These are phyloP conservation scores for Botrytis pseudocinerea DNA, from an alignment of 2,329 filamentous ascomycete genomes.

Conservation along the genomic window DNA sequence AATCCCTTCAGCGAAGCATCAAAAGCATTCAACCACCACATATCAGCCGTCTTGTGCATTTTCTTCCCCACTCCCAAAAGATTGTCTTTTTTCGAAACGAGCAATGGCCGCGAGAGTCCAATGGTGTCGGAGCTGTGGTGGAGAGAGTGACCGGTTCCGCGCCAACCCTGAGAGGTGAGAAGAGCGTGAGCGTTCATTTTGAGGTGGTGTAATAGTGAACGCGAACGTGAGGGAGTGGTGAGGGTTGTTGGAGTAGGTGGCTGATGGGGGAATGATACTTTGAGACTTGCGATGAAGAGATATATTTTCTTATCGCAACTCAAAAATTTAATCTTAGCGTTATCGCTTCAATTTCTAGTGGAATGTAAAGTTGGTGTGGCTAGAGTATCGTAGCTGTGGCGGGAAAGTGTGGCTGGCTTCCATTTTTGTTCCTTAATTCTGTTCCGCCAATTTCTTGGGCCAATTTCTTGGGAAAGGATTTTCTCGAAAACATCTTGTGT, in stretches of 20 bases:
- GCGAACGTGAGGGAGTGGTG: neutral
- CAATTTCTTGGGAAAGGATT: neutral
- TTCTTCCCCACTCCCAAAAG: constrained; percentile 80
- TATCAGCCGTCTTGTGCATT: constrained; percentile 65
- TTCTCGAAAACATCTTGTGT: neutral
- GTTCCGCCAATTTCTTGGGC: neutral
- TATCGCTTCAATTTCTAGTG: neutral
- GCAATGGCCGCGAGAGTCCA: constrained; percentile 79
- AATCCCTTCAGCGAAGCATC: constrained; percentile 85
- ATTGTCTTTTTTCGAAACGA: constrained; percentile 80
- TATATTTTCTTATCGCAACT: constrained; percentile 23
- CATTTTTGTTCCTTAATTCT: neutral
- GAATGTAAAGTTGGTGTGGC: neutral
- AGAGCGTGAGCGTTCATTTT: constrained; percentile 82
- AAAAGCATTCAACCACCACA: constrained; percentile 97
- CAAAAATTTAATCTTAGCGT: constrained; percentile 23
- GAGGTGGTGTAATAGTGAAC: neutral
- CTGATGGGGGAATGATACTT: neutral
- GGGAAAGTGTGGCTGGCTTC: neutral
- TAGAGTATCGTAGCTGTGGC: neutral
- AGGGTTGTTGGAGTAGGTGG: neutral
- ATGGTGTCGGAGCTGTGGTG: constrained; percentile 71
- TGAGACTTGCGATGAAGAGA: constrained; percentile 14
- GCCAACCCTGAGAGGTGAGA: constrained; percentile 85
- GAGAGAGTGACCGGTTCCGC: constrained; percentile 82